Evolutionary conservation across 2,329 filamentous ascomycete species (phyloP), one percentile per base, ranked within the genome.

Genomic region (Claviceps pusilla): DNA sequence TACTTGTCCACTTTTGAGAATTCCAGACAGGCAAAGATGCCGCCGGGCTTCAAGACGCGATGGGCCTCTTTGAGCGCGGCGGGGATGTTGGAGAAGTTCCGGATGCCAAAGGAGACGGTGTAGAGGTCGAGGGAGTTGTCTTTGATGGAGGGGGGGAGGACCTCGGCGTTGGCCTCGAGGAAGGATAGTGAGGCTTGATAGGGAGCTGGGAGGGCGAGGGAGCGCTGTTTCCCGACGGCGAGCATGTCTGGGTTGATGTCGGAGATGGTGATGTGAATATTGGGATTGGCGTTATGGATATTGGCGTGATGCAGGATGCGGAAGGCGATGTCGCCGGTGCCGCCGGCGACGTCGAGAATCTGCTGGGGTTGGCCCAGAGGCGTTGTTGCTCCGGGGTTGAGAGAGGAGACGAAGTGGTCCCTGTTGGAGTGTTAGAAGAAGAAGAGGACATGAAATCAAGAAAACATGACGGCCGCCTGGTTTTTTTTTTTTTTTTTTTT

Each of bases 171-270:
- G 58, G 89, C 91, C 63, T 95, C 85, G 61, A 96, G 77, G 71
- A 95, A 98, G 54, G 75, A 74, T 29, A 86, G 74, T n/a, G 72
- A 73, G 16, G 73, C 69, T 57, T 79, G 81, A 60, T 83, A 76
- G 29, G 73, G 70, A 39, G 73, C 73, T 4, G 77, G 74, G 1
- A 81, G 70, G 29, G 75, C 61, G 28, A 83, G 72, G 24, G 88
- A 84, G 59, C 93, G 84, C 68, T 91, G 86, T 59, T 80, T 79
- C 54, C 93, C 93, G 64, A 96, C 93, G 11, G 81, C 81, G 0
- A 98, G 79, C 93, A 98, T 98, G 60, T 88, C 83, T 0, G 88
- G 81, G 73, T 98, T 98, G 73, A 98, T 98, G 73, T 98, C 93
- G 50, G 87, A 86, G 63, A 97, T 89, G 43, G 87, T 95, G 60